Percentiles rank a stretch among this genome's conserved stretches.
These are phyloP conservation scores for Dactylellina drechsleri DNA, from an alignment of 2,329 filamentous ascomycete species.

Conservation along the genomic window DNA sequence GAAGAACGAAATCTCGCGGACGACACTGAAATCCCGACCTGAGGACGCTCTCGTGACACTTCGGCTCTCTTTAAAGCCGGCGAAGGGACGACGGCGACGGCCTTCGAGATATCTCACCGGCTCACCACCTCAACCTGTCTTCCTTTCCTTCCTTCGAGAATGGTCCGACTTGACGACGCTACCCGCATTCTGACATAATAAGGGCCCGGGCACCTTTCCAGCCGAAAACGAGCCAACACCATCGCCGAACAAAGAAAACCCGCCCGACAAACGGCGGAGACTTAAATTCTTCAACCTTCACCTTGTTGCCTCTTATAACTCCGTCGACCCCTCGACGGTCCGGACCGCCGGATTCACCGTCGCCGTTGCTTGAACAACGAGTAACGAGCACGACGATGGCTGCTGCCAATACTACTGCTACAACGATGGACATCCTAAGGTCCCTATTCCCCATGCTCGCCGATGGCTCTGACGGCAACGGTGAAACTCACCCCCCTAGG, in stretches of 20 bases:
- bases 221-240: conserved; percentile 21
- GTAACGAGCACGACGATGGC: conserved; percentile 11
- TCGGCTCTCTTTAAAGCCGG: neutral
- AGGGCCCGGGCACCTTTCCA: conserved; percentile 15
- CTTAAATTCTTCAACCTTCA: conserved; percentile 10
- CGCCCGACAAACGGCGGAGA: conserved; percentile 41
- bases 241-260: conserved; percentile 36
- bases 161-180: conserved; percentile 14
- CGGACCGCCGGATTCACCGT: conserved; percentile 28
- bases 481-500: conserved; percentile 60
- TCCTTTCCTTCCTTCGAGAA: conserved; percentile 17
- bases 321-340: conserved; percentile 19
- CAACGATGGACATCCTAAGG: conserved; percentile 16
- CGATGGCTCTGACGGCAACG: conserved; percentile 18
- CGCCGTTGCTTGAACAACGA: conserved; percentile 23
- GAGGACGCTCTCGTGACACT: neutral
- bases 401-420: neutral
- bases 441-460: conserved; percentile 13
- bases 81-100: neutral
- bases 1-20: neutral
- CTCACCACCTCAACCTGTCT: neutral
- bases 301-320: conserved; percentile 2
- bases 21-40: neutral
- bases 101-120: neutral
- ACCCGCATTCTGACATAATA: conserved; percentile 16